Conservation (phyloP, 139 green algal genomes). For the Coccomyxa sp. region DNA sequence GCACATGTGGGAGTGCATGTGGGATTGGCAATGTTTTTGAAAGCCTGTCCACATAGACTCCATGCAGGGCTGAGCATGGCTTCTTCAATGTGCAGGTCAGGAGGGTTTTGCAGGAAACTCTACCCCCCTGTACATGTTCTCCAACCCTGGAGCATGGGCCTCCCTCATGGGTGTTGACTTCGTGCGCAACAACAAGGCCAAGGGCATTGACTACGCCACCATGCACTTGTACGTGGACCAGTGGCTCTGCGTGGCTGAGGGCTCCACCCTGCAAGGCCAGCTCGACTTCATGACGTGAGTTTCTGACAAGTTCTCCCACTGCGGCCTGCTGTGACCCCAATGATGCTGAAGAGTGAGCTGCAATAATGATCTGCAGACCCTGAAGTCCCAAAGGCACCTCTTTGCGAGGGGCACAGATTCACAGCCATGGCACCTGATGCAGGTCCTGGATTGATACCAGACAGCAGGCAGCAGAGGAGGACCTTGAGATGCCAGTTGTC, state of each 20-base stretch:
- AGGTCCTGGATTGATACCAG: not conserved
- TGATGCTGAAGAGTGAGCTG: no score
- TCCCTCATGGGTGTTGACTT: slow-evolving; percentile 50
- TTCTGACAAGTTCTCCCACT: no score
- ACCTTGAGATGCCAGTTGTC: slow-evolving; percentile 3
- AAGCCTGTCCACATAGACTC: no score
- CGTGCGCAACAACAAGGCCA: slow-evolving; percentile 28
- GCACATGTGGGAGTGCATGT: no score
- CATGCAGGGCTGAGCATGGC: no score
- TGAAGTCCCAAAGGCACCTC: no score
- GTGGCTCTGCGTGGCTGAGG: slow-evolving; percentile 25
- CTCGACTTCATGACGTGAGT: slow-evolving; percentile 1
- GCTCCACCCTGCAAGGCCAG: not conserved
- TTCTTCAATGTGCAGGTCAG: not conserved
- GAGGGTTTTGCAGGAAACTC: slow-evolving; percentile 54
- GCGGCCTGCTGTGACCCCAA: not conserved
- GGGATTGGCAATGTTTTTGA: no score
- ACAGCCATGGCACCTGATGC: not conserved
- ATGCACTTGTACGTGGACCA: slow-evolving; percentile 55
- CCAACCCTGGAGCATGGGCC: slow-evolving; percentile 42
- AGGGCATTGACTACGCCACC: slow-evolving; percentile 47
- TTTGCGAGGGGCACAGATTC: no score
- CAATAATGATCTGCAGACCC: no score
- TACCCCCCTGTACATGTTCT: slow-evolving; percentile 5
- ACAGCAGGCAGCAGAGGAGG: slow-evolving; percentile 3